Evolutionary conservation across 306 rosid species (phyloP).

Genomic region (Gastrolobium villosum): DNA sequence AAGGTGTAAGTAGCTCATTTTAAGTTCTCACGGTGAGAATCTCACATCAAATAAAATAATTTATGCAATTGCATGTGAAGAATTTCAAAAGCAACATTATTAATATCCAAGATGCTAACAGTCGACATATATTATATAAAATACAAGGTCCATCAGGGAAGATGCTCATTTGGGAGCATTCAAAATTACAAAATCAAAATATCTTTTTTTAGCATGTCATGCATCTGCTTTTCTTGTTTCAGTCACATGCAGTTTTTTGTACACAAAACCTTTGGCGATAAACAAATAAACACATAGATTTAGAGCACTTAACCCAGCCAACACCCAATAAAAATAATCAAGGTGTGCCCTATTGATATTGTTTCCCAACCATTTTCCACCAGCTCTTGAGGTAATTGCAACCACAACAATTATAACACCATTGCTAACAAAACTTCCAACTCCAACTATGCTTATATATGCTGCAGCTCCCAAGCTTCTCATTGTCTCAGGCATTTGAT

Average conservation of each 20-base stretch:
- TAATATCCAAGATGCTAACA: neutral
- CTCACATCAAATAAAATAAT: no score
- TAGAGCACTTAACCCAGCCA: conserved; percentile 57
- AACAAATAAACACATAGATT: conserved; percentile 52
- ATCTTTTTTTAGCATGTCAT: neutral
- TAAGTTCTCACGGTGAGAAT: no score
- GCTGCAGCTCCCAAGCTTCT: conserved; percentile 74
- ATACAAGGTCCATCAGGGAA: neutral
- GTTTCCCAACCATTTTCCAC: conserved; percentile 56
- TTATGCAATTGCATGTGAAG: no score
- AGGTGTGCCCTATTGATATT: conserved; percentile 63
- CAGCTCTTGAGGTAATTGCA: conserved; percentile 24
- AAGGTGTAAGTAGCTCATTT: no score
- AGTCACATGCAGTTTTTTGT: conserved; percentile 49
- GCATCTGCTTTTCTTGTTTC: conserved; percentile 23
- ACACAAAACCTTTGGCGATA: conserved; percentile 55
- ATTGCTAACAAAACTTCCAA: conserved; percentile 57
- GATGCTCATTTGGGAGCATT: neutral
- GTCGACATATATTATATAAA: neutral
- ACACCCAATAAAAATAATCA: conserved; percentile 59
- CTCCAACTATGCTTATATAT: conserved; percentile 49
- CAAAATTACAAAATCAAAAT: neutral
- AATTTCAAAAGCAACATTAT: neutral
- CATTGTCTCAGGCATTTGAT: conserved; percentile 62
- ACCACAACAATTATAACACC: conserved; percentile 50